These are phyloP conservation scores for Globisporangium ultimum DNA, from an alignment of 352 stramenopile genomes.

Conservation along the genomic window DNA sequence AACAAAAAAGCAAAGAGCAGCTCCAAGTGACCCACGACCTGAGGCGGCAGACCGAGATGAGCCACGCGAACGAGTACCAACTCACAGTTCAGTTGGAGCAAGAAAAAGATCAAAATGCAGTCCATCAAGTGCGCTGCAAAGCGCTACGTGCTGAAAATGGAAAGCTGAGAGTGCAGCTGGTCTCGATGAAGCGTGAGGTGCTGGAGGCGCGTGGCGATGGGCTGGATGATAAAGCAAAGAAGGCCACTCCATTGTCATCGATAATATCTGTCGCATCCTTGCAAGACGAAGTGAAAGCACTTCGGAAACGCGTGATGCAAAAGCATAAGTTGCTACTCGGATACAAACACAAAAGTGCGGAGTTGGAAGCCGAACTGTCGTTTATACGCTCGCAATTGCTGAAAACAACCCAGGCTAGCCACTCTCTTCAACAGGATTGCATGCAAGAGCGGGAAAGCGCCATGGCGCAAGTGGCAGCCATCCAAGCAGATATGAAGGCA, in stretches of 20 bases:
- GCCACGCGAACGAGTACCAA: constrained; percentile 31
- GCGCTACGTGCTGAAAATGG: constrained; percentile 31
- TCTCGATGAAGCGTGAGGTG: constrained; percentile 7
- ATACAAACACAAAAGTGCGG: constrained; percentile 37
- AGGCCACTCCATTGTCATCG: not conserved
- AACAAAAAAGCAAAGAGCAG: constrained; percentile 43
- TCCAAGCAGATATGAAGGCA: constrained; percentile 14
- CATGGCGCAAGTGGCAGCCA: constrained; percentile 6
- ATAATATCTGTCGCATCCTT: not conserved
- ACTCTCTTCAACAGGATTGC: constrained; percentile 31
- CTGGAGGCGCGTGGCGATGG: too few species aligned
- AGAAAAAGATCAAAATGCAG: constrained; percentile 22
- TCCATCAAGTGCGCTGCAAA: constrained; percentile 29
- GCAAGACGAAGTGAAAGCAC: constrained; percentile 30
- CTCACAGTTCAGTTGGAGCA: constrained; percentile 32
- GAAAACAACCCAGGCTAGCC: constrained; percentile 35
- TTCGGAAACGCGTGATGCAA: constrained; percentile 49
- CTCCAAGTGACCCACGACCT: constrained; percentile 28
- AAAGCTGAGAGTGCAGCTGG: constrained; percentile 23
- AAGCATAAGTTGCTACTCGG: constrained; percentile 53
- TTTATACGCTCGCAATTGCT: constrained; percentile 31
- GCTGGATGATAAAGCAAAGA: constrained; percentile 3
- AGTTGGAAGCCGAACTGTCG: constrained; percentile 29
- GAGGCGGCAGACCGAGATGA: constrained; percentile 26
- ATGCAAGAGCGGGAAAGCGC: constrained; percentile 4